These are phyloP conservation scores for Suillus placidus DNA, from an alignment of 768 basidiomycete species.

Conservation along the genomic window DNA sequence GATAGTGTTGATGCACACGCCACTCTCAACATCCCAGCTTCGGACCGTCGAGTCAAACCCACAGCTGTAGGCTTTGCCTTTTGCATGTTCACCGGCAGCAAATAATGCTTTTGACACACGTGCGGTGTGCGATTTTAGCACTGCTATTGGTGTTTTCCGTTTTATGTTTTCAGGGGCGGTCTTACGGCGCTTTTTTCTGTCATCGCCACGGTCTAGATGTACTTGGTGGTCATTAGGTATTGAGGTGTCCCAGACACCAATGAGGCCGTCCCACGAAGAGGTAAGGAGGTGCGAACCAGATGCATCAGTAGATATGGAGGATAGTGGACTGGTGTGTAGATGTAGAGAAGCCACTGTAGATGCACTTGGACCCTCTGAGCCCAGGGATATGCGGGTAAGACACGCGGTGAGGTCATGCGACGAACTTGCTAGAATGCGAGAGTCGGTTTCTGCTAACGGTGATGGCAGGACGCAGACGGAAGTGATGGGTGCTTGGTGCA, in stretches of 20 bases:
- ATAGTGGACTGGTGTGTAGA: slow-evolving; percentile 81
- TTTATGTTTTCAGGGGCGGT: slow-evolving; percentile 44
- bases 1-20: slow-evolving; percentile 69
- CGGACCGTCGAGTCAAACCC: slow-evolving; percentile 92
- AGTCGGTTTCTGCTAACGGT: slow-evolving; percentile 27
- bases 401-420: slow-evolving; percentile 81
- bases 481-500: slow-evolving; percentile 70
- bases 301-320: slow-evolving; percentile 62
- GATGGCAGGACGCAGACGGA: slow-evolving; percentile 60
- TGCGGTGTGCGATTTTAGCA: slow-evolving; percentile 83
- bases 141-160: slow-evolving; percentile 68
- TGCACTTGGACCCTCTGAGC: slow-evolving; percentile 32
- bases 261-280: slow-evolving; percentile 83
- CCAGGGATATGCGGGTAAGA: slow-evolving; percentile 38
- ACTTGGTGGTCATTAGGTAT: slow-evolving; percentile 70
- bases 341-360: slow-evolving; percentile 68
- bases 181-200: slow-evolving; percentile 66
- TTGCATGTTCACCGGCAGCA: slow-evolving; percentile 33
- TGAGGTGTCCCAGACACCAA: slow-evolving; percentile 78
- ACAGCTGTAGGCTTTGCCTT: slow-evolving; percentile 63
- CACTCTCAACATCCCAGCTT: slow-evolving; percentile 83
- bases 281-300: slow-evolving; percentile 72
- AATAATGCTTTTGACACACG: slow-evolving; percentile 79
- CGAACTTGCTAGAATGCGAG: slow-evolving; percentile 59
- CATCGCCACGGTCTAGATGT: slow-evolving; percentile 19